Evolutionary conservation across 768 basidiomycete genomes (phyloP).

Genomic region (Leccinum variicolor): DNA sequence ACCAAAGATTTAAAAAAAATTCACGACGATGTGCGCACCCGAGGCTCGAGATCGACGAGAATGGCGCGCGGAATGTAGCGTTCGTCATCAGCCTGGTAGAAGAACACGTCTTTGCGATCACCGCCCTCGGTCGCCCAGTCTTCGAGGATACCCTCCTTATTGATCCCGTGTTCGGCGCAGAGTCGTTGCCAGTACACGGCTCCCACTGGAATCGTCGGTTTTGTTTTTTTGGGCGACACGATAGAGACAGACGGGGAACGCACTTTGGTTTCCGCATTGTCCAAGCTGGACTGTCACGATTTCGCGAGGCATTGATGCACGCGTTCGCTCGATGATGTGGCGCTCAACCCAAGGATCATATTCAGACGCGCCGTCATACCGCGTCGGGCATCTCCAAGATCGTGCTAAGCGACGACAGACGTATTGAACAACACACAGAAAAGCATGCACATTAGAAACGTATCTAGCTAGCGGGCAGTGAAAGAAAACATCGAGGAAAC

Average conservation of each 20-base stretch:
- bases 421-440: slow-evolving; percentile 6
- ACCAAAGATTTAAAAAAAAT: neutral
- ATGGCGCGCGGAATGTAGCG: slow-evolving; percentile 98
- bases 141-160: slow-evolving; percentile 90
- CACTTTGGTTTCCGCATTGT: slow-evolving; percentile 92
- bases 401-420: neutral
- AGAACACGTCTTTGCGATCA: slow-evolving; percentile 98
- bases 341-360: slow-evolving; percentile 1
- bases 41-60: slow-evolving; percentile 92
- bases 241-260: slow-evolving; percentile 22
- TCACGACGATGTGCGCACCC: slow-evolving; percentile 51
- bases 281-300: slow-evolving; percentile 84
- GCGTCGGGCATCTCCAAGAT: neutral
- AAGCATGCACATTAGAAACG: slow-evolving; percentile 18
- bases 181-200: slow-evolving; percentile 98
- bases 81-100: slow-evolving; percentile 99
- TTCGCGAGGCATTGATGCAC: slow-evolving; percentile 66
- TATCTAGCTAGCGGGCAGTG: slow-evolving; percentile 10
- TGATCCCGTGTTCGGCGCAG: slow-evolving; percentile 98
- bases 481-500: slow-evolving; percentile 12
- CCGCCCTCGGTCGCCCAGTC: slow-evolving; percentile 96
- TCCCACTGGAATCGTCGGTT: slow-evolving; percentile 60
- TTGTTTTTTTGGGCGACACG: neutral
- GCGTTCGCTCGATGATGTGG: slow-evolving; percentile 3
- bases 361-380: slow-evolving; percentile 6